These are phyloP conservation scores for Aphanomyces invadans DNA, from an alignment of 352 stramenopile species.

Conservation along the genomic window DNA sequence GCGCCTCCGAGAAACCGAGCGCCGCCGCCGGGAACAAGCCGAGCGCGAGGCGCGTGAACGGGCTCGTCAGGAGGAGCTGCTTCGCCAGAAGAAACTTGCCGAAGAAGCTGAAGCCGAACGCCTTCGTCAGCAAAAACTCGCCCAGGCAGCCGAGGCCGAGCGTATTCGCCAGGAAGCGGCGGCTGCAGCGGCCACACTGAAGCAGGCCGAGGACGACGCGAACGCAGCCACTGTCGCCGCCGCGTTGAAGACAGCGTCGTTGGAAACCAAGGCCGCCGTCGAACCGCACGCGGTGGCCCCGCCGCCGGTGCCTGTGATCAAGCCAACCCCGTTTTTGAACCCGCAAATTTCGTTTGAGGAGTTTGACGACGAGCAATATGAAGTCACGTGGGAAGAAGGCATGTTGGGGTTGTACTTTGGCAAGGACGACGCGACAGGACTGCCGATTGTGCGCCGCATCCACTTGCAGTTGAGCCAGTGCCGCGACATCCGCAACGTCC, in stretches of 20 bases:
- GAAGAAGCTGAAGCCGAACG: background rate
- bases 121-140: background rate
- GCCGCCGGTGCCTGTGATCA: background rate
- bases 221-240: background rate
- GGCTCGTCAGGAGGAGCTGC: background rate
- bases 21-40: background rate
- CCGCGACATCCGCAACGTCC: constrained; percentile 42
- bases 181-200: background rate
- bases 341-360: background rate
- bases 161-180: background rate
- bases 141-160: background rate
- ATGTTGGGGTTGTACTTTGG: constrained; percentile 80
- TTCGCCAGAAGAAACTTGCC: background rate
- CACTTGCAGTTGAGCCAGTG: constrained; percentile 83
- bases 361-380: constrained; percentile 34
- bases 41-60: too few relatives aligned
- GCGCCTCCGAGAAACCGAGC: background rate
- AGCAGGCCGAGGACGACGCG: background rate
- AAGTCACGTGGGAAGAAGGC: constrained; percentile 80
- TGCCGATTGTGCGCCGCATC: constrained; percentile 78
- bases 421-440: constrained; percentile 66
- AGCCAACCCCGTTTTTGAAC: background rate
- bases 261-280: too few relatives aligned
- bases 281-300: background rate
- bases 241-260: background rate